Percentiles rank a stretch among this genome's conserved stretches.
phyloP scores from a whole-genome alignment of 768 basidiomycete species.

The Porpolomopsis calyptriformis region DNA sequence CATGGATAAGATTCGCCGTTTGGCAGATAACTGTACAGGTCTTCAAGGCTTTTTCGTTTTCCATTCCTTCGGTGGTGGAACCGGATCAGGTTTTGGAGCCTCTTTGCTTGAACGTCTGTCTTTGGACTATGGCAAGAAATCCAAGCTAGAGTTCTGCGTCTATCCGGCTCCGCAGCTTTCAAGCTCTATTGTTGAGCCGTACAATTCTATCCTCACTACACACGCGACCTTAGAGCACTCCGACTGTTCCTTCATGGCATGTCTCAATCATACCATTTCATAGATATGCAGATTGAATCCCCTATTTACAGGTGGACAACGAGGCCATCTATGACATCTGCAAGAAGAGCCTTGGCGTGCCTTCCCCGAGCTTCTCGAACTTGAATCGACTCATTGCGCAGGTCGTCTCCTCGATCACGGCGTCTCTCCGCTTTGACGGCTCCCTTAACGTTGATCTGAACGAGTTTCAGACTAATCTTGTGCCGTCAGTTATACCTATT shows the following conservation, averaged over 20 bases:
- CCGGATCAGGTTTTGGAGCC: conserved; percentile 96
- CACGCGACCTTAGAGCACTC: conserved; percentile 98
- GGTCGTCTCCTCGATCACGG: conserved; percentile 96
- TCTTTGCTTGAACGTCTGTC: conserved; percentile 92
- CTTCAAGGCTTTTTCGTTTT: conserved; percentile 99
- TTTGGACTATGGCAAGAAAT: conserved; percentile 97
- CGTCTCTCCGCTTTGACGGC: conserved; percentile 94
- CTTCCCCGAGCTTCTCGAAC: conserved; percentile 84
- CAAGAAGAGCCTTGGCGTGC: conserved; percentile 85
- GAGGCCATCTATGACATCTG: conserved; percentile 99
- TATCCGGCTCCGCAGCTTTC: conserved; percentile 91
- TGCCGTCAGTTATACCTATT: conserved; percentile 55
- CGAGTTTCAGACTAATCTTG: conserved; percentile 98
- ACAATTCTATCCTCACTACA: conserved; percentile 94
- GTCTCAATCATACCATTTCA: conserved; percentile 10
- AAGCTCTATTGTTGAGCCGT: conserved; percentile 95
- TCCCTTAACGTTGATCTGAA: conserved; percentile 95
- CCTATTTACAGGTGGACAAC: conserved; percentile 70
- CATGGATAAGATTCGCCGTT: conserved; percentile 88
- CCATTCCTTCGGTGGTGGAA: conserved; percentile 99
- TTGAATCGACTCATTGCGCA: conserved; percentile 95
- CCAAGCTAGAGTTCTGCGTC: conserved; percentile 95
- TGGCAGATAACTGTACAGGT: conserved; percentile 93
- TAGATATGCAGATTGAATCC: conserved; percentile 2
- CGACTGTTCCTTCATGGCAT: conserved; percentile 97